Percentiles rank a stretch among this genome's conserved stretches.
Evolutionary conservation across 768 basidiomycete species (phyloP).

Genomic region (Podaxis rugospora): DNA sequence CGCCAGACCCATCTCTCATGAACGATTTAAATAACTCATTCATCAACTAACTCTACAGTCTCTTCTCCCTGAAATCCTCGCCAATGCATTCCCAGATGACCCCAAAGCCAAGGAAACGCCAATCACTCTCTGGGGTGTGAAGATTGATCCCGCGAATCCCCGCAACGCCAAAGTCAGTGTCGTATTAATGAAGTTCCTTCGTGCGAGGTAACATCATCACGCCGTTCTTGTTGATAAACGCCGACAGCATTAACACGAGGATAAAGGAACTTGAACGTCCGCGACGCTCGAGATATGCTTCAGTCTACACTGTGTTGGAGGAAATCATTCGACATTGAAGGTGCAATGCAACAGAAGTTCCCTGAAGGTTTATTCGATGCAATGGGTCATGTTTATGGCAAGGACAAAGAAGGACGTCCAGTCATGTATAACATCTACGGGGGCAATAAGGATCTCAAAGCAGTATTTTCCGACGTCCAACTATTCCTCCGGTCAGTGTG

Average conservation of each 20-base stretch:
- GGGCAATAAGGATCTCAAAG: constrained; percentile 56
- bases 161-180: constrained; percentile 69
- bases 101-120: constrained; percentile 44
- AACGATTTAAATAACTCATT: background rate
- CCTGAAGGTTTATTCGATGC: constrained; percentile 59
- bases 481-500: constrained; percentile 62
- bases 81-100: constrained; percentile 58
- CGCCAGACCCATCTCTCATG: constrained; percentile 13
- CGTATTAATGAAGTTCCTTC: constrained; percentile 76
- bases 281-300: constrained; percentile 61
- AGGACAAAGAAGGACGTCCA: constrained; percentile 68
- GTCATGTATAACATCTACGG: constrained; percentile 83
- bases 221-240: background rate
- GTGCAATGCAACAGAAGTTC: constrained; percentile 54
- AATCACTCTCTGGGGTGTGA: constrained; percentile 69
- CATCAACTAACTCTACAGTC: constrained; percentile 19
- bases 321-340: constrained; percentile 58
- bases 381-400: constrained; percentile 61
- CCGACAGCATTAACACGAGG: background rate
- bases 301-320: constrained; percentile 70
- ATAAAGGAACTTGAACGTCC: constrained; percentile 45
- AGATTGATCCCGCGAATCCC: constrained; percentile 53
- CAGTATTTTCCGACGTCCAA: constrained; percentile 73
- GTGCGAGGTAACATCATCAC: constrained; percentile 52
- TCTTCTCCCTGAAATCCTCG: constrained; percentile 49